Evolutionary conservation across 2,329 filamentous ascomycete species (phyloP), one percentile per base, ranked within the genome.

Genomic region (Calonectria honghensis): DNA sequence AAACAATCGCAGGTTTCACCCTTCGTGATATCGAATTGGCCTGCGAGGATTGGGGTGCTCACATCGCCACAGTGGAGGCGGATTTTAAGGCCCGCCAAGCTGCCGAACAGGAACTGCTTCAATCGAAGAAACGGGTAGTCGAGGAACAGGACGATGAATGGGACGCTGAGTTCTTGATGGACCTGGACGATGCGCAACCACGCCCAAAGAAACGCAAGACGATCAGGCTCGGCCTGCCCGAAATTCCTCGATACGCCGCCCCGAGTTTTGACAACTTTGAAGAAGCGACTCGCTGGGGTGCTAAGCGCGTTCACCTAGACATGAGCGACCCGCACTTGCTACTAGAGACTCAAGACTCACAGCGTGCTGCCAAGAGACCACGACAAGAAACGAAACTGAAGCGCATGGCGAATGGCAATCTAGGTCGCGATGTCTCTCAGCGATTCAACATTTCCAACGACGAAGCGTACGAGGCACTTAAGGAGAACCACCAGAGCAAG

Each of bases 391-490:
- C 88, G 67, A 92, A 92, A 76, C 89, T 91, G 77, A 93, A 91
- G 85, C 93, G 90, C 76, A 93, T 92, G 87, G 92, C 91, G 10
- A 93, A 91, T 72, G 92, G 93, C 20, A 93, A 92, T 66, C 86
- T 95, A 52, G 92, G 93, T 4, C 94, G 93, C 70, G 93, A 95
- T 71, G 90, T 98, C 45, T 91, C 91, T 48, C 91, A 94, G 78
- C 93, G 96, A 52, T 99, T 98, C 89, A 98, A 98, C 83, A 94
- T 97, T 73, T 98, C 96, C 37, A 98, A 98, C 77, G 97, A 99
- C 81, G 94, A 97, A 73, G 96, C 96, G 2, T 99, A 99, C 84
- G 96, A 98, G 82, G 92, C 96, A 74, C 91, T 99, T 57, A 98
- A 98, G 85, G 96, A 98, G 85, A 98, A 98, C 82, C 96, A 98